Evolutionary conservation across 129 eudicot genomes (phyloP), one percentile per base, ranked within the genome.

Genomic region (Pseudognaphalium luteoalbum): DNA sequence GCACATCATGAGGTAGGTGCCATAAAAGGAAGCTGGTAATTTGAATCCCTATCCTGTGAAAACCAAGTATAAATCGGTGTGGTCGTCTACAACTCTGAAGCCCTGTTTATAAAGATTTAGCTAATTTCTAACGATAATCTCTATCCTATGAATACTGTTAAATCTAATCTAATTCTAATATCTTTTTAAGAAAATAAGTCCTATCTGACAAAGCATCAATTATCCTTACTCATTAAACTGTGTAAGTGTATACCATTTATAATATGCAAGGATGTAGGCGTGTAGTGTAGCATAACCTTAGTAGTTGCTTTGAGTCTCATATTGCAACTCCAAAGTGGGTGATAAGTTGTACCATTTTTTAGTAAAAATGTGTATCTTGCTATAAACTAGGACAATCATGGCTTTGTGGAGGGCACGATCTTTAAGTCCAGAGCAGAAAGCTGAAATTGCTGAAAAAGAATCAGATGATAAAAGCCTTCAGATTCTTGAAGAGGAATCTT

Each of bases 381-480:
- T n/a, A 34, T 76, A 28, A 73, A 70, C 7, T 81, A 94, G 99
- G 90, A 94, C 99, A 52, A 89, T 94, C 76, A 91, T 87, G 96
- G 97, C 99, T 58, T 77, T 94, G 21, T 94, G 99, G 99, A 91
- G 82, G 77, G 97, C 97, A 59, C 86, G 97, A 82, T 78, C 97
- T n/a, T 83, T 91, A 85, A 94, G 88, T 70, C 97, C 96, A 61
- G 99, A 94, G 68, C 99, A 94, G 76, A 94, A 91, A 86, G 96
- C 86, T 19, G 87, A 79, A 74, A 87, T 94, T 65, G 96, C 88
- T 51, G 97, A 94, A 58, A 86, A 86, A 78, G 96, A 90, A 80
- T 81, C 88, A 0, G 92, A 90, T 33, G 85, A 75, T 70, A 90
- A 85, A 71, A 72, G 71, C 34, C 83, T 83, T n/a, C 88, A 80